A percentile compares a stretch with the other conserved stretches of the same genome.
Conservation (phyloP, 1,139 yeast species). For the Zygosaccharomyces sapae region DNA sequence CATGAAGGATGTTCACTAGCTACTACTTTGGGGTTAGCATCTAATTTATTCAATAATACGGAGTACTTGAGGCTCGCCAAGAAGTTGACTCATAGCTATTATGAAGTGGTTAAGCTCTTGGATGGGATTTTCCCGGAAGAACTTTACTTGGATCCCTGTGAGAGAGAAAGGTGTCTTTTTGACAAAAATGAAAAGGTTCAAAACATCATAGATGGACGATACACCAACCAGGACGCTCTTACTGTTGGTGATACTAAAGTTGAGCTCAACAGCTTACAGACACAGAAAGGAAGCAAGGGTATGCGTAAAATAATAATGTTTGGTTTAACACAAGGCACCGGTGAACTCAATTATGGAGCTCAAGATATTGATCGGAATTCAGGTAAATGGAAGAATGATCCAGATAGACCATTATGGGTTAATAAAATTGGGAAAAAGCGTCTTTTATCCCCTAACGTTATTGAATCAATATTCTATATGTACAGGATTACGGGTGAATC, state of each 20-base stretch:
- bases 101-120: constrained; percentile 41
- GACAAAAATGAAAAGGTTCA: constrained; percentile 29
- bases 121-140: constrained; percentile 45
- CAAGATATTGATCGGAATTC: constrained; percentile 14
- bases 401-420: constrained; percentile 39
- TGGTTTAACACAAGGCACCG: constrained; percentile 8
- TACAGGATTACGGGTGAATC: constrained; percentile 71
- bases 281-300: neutral
- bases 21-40: constrained; percentile 67
- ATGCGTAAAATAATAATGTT: constrained; percentile 12
- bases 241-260: constrained; percentile 3
- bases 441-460: constrained; percentile 68
- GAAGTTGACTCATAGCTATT: constrained; percentile 65
- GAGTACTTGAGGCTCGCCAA: constrained; percentile 57
- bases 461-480: constrained; percentile 69
- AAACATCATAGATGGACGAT: constrained; percentile 17
- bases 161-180: constrained; percentile 31
- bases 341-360: constrained; percentile 8
- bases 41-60: constrained; percentile 48
- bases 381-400: constrained; percentile 18
- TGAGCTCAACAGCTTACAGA: constrained; percentile 35
- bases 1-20: constrained; percentile 73
- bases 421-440: constrained; percentile 47
- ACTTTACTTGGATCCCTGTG: constrained; percentile 40
- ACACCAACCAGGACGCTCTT: constrained; percentile 8